Evolutionary conservation across 352 stramenopile genomes (phyloP), one percentile per base, ranked within the genome.

Genomic region (Phytophthora brassicae): DNA sequence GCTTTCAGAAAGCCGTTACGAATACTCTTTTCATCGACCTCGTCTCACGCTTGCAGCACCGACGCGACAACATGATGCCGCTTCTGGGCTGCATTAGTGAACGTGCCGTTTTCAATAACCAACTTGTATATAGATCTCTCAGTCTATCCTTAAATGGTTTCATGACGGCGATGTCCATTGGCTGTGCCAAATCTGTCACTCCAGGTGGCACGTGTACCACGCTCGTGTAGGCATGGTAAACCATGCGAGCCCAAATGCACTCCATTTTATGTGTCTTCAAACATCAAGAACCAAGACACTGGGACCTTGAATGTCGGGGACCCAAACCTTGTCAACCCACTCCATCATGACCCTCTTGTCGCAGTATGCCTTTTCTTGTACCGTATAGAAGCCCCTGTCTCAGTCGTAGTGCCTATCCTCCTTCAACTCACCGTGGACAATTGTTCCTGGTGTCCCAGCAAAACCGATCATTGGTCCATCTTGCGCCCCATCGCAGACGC

Each of bases 401-500:
- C 53, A 60, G 28, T 35, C 28, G 11, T 35, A 35, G 11, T 11
- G 6, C 11, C 11, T 35, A 11, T 11, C 11, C 6, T 11, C 28
- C 28, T 35, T 35, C 6, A 61, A 24, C 4, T 54, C 54, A 0
- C 48, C 43, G 14, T 61, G 54, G 14, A 49, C 31, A 6, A 46
- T 23, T 7, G 54, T 43, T 22, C 54, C 33, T 49, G 54, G 31
- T 4, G 23, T 48, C n/a, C 54, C 54, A 7, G 54, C 54, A 31
- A 48, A 55, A 33, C 49, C 41, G 2, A 51, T 23, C 41, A 62
- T 48, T 13, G 54, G 43, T 13, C 54, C 31, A 13, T 49, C 22
- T 16, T 55, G 48, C 8, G 12, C 33, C 13, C 54, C 44, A 5
- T 33, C 44, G 8, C 33, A 62, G n/a, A n/a, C n/a, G n/a, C n/a